Percentiles rank a stretch among this genome's conserved stretches.
phyloP scores from a whole-genome alignment of 257 asterid genomes.

The Przewalskia tangutica region DNA sequence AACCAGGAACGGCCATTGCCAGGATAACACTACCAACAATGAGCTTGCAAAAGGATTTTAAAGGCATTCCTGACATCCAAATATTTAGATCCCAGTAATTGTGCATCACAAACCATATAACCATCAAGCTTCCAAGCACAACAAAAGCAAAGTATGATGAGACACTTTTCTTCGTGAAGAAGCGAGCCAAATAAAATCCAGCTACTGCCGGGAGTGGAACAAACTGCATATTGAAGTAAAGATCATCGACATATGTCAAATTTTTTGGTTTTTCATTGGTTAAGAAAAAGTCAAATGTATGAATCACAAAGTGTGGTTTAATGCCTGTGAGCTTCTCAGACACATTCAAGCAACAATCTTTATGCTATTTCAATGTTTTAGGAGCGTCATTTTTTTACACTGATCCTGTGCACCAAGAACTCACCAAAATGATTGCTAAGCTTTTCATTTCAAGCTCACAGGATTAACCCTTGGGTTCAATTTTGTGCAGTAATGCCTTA shows the following conservation, averaged over 20 bases:
- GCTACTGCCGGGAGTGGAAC: slow-evolving; percentile 87
- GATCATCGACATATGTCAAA: neutral
- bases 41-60: slow-evolving; percentile 92
- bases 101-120: slow-evolving; percentile 92
- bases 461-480: neutral
- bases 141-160: slow-evolving; percentile 81
- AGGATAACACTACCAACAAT: slow-evolving; percentile 82
- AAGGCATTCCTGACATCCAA: slow-evolving; percentile 98
- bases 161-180: slow-evolving; percentile 82
- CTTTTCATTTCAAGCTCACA: neutral
- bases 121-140: slow-evolving; percentile 89
- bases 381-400: neutral
- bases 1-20: slow-evolving; percentile 92
- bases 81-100: slow-evolving; percentile 96
- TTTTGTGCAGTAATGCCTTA: neutral
- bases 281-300: neutral
- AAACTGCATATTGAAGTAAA: slow-evolving; percentile 51
- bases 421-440: neutral
- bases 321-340: neutral
- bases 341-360: neutral
- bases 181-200: slow-evolving; percentile 91
- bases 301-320: neutral
- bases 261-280: neutral
- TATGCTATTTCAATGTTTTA: neutral
- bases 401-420: neutral